These are phyloP conservation scores for Ampelocalamus luodianensis DNA, from an alignment of 176 grass and related monocot genomes.

Conservation along the genomic window DNA sequence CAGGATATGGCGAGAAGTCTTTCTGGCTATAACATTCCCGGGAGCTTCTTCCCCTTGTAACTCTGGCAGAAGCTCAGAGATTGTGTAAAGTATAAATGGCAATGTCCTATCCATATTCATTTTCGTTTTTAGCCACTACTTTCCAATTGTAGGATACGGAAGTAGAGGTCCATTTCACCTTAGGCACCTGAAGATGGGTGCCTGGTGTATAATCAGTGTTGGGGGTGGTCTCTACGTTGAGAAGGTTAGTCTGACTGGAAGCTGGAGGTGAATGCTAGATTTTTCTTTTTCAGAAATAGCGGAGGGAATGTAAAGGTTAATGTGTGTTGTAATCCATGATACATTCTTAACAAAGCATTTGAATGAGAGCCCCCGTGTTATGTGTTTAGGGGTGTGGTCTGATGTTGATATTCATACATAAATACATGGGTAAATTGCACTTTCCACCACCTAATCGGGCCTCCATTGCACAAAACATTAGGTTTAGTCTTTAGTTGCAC, in stretches of 20 bases:
- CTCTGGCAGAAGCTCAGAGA: constrained; percentile 32
- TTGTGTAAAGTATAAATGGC: constrained; percentile 68
- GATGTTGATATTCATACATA: background rate
- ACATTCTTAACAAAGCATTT: constrained; percentile 44
- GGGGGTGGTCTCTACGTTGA: constrained; percentile 49
- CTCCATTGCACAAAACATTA: too few species aligned
- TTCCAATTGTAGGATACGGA: constrained; percentile 76
- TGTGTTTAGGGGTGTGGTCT: background rate
- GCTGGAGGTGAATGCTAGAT: constrained; percentile 37
- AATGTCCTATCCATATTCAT: constrained; percentile 47
- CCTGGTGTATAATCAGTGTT: constrained; percentile 52
- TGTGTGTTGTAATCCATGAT: constrained; percentile 54
- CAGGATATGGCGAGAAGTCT: constrained; percentile 87
- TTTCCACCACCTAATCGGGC: too few species aligned
- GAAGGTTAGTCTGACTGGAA: constrained; percentile 60
- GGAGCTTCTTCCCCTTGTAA: constrained; percentile 58
- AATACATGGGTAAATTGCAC: too few species aligned
- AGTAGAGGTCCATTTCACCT: constrained; percentile 66
- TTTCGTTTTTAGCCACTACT: constrained; percentile 46
- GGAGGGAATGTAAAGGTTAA: constrained; percentile 52
- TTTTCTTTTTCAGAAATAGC: constrained; percentile 51
- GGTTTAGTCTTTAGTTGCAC: too few species aligned
- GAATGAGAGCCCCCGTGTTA: constrained; percentile 33
- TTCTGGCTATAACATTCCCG: constrained; percentile 73
- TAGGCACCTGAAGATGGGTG: constrained; percentile 82